Evolutionary conservation across 768 basidiomycete species (phyloP), one percentile per base, ranked within the genome.

Genomic region (Leccinellum luteum): DNA sequence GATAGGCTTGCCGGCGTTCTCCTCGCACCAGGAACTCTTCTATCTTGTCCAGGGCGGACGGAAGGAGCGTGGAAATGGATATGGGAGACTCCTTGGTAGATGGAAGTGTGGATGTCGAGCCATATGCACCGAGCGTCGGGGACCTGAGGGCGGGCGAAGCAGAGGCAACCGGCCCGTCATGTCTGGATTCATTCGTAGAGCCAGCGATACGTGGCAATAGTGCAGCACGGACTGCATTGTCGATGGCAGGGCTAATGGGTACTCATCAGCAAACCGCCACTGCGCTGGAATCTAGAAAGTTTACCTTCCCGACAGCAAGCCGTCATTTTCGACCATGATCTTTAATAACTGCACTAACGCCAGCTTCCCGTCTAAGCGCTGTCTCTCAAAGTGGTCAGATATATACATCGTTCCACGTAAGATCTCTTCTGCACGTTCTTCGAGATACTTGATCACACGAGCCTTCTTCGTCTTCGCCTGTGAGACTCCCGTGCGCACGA

Each of bases 321-420:
- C 96, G 61, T 98, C 94, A 61, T 95, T 85, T 62, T 95, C 89
- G 1, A 98, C 80, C 82, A 98, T 81, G 8, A 89, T 75, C 67
- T 81, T 87, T 47, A 98, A 72, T 38, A 98, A 68, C 59, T 81
- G 86, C 28, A 93, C 78, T 19, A 98, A 74, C 2, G 85, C 76
- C 28, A 92, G 74, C 72, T 88, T 92, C 23, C 88, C 89, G 65
- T 97, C 92, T 25, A 85, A 81, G 51, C 79, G 80, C 54, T 81
- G 75, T 60, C 79, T 79, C 58, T 87, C 83, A 2, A 71, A 62
- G 58, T 77, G 79, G 35, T 79, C 79, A 45, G 79, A 69, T 23
- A 90, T 72, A 69, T 94, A 95, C 21, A 84, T 83, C 52, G 92
- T 73, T 13, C 89, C 93, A 53, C 85, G 84, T 27, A 84, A 81